phyloP scores from a whole-genome alignment of 805 yeast species.

The Danielia oregonensis region DNA sequence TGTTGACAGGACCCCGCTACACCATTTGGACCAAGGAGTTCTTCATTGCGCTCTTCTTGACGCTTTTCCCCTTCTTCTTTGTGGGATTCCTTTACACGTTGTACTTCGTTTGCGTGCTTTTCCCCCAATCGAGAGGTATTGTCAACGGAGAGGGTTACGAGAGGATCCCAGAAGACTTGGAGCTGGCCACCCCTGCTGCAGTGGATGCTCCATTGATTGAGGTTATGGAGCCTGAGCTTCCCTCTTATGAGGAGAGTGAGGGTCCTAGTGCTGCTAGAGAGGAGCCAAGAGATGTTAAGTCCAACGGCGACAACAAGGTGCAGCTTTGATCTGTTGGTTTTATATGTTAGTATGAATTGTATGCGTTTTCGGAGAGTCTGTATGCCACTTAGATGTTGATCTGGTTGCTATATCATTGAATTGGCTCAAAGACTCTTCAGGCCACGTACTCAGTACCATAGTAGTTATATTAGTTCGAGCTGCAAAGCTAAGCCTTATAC shows the following conservation, averaged over 20 bases:
- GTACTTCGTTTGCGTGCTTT: slow-evolving; percentile 24
- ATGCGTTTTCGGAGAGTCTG: too few species aligned
- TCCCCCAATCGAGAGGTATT: slow-evolving; percentile 11
- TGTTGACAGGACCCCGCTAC: slow-evolving; percentile 24
- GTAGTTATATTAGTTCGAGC: too few species aligned
- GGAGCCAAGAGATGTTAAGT: slow-evolving; percentile 8
- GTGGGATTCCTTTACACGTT: slow-evolving; percentile 29
- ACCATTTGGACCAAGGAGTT: slow-evolving; percentile 33
- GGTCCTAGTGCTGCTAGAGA: slow-evolving; percentile 5
- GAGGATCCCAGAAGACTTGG: slow-evolving; percentile 20
- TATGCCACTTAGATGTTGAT: too few species aligned
- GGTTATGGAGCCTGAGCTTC: background rate
- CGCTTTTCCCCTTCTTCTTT: slow-evolving; percentile 26
- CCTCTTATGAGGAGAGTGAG: slow-evolving; percentile 23
- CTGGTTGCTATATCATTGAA: too few species aligned
- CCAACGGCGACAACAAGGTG: slow-evolving; percentile 28
- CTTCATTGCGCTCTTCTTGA: slow-evolving; percentile 26
- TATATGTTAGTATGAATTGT: too few species aligned
- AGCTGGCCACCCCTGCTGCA: background rate
- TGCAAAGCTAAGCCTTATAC: too few species aligned
- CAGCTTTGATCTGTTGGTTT: too few species aligned
- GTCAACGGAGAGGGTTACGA: slow-evolving; percentile 17
- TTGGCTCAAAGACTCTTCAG: too few species aligned
- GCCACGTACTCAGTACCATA: too few species aligned
- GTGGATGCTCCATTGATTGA: background rate